A percentile compares a stretch with the other conserved stretches of the same genome.
Conservation (phyloP, 176 grass and related monocot species). For the Ampelocalamus luodianensis region DNA sequence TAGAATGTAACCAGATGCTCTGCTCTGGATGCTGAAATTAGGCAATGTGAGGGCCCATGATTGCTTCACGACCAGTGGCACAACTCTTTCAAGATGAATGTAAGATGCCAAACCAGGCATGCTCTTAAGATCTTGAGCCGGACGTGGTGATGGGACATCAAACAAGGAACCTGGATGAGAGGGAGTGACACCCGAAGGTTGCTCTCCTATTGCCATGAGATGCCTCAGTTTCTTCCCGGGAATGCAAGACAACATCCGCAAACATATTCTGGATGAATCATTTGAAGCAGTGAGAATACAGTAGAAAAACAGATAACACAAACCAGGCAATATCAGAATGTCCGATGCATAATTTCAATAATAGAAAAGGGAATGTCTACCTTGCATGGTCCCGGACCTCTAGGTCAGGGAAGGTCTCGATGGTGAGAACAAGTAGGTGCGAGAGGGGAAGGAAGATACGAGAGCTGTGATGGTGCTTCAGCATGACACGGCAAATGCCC, state of each 20-base stretch:
- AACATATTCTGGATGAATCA: constrained; percentile 66
- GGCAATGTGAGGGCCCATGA: constrained; percentile 73
- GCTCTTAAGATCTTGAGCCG: constrained; percentile 58
- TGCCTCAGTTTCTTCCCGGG: constrained; percentile 92
- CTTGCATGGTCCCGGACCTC: constrained; percentile 96
- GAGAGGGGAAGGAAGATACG: constrained; percentile 72
- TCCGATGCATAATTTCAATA: neutral
- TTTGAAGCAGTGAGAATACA: constrained; percentile 44
- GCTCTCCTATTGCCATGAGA: constrained; percentile 63
- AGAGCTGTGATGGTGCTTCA: constrained; percentile 86
- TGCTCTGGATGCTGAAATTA: constrained; percentile 62
- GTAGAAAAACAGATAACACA: constrained; percentile 31
- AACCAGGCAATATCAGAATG: constrained; percentile 1
- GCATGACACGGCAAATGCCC: constrained; percentile 72
- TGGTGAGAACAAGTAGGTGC: constrained; percentile 61
- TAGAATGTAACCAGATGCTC: constrained; percentile 46
- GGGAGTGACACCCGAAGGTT: constrained; percentile 58
- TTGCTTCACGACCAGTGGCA: constrained; percentile 78
- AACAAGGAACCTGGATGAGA: constrained; percentile 74
- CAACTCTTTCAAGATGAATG: constrained; percentile 81
- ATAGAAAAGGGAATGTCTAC: constrained; percentile 19
- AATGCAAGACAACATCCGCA: constrained; percentile 86
- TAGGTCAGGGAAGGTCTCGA: constrained; percentile 83
- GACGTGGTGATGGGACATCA: constrained; percentile 56
- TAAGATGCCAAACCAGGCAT: constrained; percentile 64